Evolutionary conservation across 352 stramenopile species (phyloP), one percentile per base, ranked within the genome.

Genomic region (Phytophthora agathidicida): DNA sequence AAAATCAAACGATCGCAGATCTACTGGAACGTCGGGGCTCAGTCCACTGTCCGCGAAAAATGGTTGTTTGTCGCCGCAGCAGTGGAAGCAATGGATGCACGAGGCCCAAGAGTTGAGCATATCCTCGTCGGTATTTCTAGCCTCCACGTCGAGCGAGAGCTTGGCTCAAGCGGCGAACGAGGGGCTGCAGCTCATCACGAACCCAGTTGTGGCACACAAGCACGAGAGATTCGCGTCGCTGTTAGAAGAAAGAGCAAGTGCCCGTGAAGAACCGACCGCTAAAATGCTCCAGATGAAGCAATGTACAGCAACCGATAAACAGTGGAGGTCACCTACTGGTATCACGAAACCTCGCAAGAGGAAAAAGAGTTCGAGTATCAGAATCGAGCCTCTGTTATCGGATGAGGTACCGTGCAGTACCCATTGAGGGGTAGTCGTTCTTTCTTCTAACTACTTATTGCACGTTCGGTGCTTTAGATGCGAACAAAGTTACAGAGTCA

Each of bases 381-480:
- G 24, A 2, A 57, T 75, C 16, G 66, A 68, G 16, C 66, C 66
- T 32, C 45, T 71, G 8, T 28, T 75, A 8, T 75, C 66, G 0
- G 41, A 48, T 7, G 66, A 75, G 60, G 66, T 61, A 35, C 2
- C 16, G 16, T 3, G 26, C 10, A n/a, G 28, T 31, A 14, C 17
- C 28, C 7, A 5, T 35, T 20, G 23, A 38, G 13, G 7, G 11
- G 11, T 32, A 28, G 4, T 41, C 33, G 1, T 13, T 24, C n/a
- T 37, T 8, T n/a, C 3, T 22, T 42, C 10, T 22, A 46, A 7
- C 9, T 11, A 9, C n/a, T 44, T n/a, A n/a, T n/a, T n/a, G n/a
- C n/a, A n/a, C n/a, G n/a, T n/a, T n/a, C n/a, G n/a, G 32, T n/a
- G 13, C 3, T 9, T 22, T 23, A 85, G 77, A 87, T 87, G 72